Evolutionary conservation across 371 early-diverging fungal species (phyloP).

Genomic region (Lichtheimia hyalospora): DNA sequence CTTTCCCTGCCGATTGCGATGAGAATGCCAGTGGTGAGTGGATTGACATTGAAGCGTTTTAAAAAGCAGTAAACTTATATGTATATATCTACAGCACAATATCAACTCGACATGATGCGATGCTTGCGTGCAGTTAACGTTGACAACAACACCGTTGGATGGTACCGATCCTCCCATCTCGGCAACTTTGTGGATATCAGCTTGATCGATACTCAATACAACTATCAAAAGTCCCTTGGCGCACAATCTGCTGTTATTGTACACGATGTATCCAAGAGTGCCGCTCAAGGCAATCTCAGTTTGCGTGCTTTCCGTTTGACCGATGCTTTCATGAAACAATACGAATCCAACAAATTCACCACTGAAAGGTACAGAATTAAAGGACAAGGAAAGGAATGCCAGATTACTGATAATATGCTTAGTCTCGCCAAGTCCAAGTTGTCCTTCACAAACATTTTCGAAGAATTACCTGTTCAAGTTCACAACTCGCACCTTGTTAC

Average conservation of each 20-base stretch:
- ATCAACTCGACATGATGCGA: conserved; percentile 93
- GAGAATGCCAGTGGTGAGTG: conserved; percentile 49
- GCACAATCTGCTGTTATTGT: conserved; percentile 87
- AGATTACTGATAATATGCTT: not conserved
- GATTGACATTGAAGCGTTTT: not conserved
- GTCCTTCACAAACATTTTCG: conserved; percentile 84
- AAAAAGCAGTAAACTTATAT: not conserved
- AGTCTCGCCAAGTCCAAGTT: conserved; percentile 75
- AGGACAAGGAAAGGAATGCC: not conserved
- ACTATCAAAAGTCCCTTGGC: conserved; percentile 85
- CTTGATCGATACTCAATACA: conserved; percentile 88
- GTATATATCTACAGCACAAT: conserved; percentile 60
- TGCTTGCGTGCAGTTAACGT: conserved; percentile 91
- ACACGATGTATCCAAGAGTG: conserved; percentile 84
- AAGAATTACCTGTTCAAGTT: conserved; percentile 87
- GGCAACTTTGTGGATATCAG: conserved; percentile 89
- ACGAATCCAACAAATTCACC: conserved; percentile 85
- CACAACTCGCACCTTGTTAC: conserved; percentile 82
- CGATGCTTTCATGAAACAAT: conserved; percentile 83
- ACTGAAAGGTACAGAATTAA: conserved; percentile 57
- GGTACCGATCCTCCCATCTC: conserved; percentile 91
- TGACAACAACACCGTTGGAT: conserved; percentile 96
- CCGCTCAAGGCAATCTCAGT: conserved; percentile 82
- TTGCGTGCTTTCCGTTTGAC: conserved; percentile 89
- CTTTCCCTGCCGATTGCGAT: conserved; percentile 69